Evolutionary conservation across 2,329 filamentous ascomycete species (phyloP).

Genomic region (Aspergillus amoenus): DNA sequence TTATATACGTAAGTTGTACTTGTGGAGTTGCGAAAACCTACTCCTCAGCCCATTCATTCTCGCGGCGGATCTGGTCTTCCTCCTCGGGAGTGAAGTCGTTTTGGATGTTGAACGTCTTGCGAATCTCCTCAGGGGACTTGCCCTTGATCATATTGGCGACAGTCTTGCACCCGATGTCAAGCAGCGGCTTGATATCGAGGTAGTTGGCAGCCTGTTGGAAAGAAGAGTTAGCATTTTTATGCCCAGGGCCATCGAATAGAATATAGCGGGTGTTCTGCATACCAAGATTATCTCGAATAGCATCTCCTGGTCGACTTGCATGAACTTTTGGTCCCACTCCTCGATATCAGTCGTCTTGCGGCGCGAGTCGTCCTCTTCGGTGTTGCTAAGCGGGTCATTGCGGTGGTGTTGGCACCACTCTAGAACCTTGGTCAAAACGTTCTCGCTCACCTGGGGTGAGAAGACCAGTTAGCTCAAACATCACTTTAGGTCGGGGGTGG

Average conservation of each 20-base stretch:
- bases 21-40: conserved; percentile 32
- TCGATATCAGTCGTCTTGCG: conserved; percentile 99
- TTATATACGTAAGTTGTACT: background rate
- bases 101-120: conserved; percentile 99
- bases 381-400: conserved; percentile 75
- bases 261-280: conserved; percentile 39
- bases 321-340: conserved; percentile 99
- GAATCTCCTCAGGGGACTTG: conserved; percentile 98
- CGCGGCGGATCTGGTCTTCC: conserved; percentile 92
- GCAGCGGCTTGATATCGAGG: conserved; percentile 95
- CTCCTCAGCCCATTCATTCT: conserved; percentile 92
- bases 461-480: background rate
- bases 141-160: conserved; percentile 99
- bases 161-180: conserved; percentile 98
- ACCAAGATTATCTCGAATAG: conserved; percentile 98
- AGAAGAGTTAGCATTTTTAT: conserved; percentile 2
- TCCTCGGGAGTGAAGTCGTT: conserved; percentile 99
- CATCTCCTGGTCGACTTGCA: conserved; percentile 99
- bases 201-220: conserved; percentile 82
- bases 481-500: background rate
- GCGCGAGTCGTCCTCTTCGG: conserved; percentile 87
- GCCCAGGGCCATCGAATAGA: background rate
- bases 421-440: conserved; percentile 91
- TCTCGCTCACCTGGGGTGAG: conserved; percentile 73
- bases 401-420: conserved; percentile 98